Evolutionary conservation across 1,284 basidiomycete genomes (phyloP).

Genomic region (Afroboletus lepidellus): DNA sequence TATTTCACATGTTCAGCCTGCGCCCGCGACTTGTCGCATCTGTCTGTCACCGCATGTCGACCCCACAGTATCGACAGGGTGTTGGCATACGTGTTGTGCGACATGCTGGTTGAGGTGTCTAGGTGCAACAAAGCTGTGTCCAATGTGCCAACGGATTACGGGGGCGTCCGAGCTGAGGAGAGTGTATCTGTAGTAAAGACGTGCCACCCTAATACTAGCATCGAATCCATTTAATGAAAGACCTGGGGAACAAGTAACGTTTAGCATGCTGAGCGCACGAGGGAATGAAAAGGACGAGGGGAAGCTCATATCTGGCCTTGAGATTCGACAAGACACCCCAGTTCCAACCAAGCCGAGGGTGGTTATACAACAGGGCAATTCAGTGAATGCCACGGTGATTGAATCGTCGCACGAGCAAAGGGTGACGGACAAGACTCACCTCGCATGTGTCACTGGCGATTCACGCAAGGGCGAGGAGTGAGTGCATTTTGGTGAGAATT

Average conservation of each 20-base stretch:
- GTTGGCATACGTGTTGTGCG: slow-evolving; percentile 81
- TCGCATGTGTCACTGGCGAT: neutral
- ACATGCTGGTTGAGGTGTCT: slow-evolving; percentile 79
- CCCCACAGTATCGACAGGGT: slow-evolving; percentile 77
- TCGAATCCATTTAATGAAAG: neutral
- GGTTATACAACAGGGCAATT: slow-evolving; percentile 48
- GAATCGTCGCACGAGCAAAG: slow-evolving; percentile 49
- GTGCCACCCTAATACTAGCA: slow-evolving; percentile 2
- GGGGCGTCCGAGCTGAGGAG: slow-evolving; percentile 66
- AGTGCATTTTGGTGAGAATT: slow-evolving; percentile 16
- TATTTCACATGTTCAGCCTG: slow-evolving; percentile 32
- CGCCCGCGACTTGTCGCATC: slow-evolving; percentile 63
- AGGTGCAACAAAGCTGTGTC: slow-evolving; percentile 76
- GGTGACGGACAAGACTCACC: slow-evolving; percentile 14
- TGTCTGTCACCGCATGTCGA: slow-evolving; percentile 75
- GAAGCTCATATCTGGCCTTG: slow-evolving; percentile 78
- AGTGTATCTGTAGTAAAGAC: slow-evolving; percentile 50
- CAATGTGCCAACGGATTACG: slow-evolving; percentile 82
- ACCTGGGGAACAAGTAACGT: neutral
- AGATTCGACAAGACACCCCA: slow-evolving; percentile 50
- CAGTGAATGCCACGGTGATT: slow-evolving; percentile 67
- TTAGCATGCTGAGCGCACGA: slow-evolving; percentile 9
- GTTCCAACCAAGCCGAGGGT: slow-evolving; percentile 49
- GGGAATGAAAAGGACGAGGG: neutral
- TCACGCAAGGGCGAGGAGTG: slow-evolving; percentile 3